Percentiles rank a stretch among this genome's conserved stretches.
These are phyloP conservation scores for Globomyces pollinis-pini DNA, from an alignment of 192 early-diverging fungal species.

Conservation along the genomic window DNA sequence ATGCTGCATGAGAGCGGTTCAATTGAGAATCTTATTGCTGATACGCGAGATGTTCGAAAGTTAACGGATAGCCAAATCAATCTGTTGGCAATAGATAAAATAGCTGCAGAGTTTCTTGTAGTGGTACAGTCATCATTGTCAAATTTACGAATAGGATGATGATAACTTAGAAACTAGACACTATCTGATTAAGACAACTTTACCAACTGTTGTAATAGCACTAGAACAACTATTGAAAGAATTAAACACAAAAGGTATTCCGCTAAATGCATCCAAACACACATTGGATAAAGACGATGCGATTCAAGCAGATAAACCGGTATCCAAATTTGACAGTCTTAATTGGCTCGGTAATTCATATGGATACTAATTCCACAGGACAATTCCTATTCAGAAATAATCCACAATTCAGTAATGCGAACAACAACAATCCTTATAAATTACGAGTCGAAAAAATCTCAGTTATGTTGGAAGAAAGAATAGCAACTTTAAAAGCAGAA, in stretches of 20 bases:
- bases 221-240: slow-evolving; percentile 35
- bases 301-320: slow-evolving; percentile 22
- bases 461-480: slow-evolving; percentile 25
- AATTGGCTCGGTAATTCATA: slow-evolving; percentile 46
- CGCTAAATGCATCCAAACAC: slow-evolving; percentile 5
- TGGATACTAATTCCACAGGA: slow-evolving; percentile 27
- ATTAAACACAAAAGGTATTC: background rate
- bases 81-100: no score
- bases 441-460: slow-evolving; percentile 24
- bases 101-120: no score
- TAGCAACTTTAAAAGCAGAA: slow-evolving; percentile 36
- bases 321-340: slow-evolving; percentile 32
- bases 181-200: slow-evolving; percentile 40
- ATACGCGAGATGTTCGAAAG: no score
- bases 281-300: background rate
- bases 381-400: slow-evolving; percentile 53
- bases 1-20: no score
- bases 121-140: no score
- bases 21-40: no score
- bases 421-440: slow-evolving; percentile 29
- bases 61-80: no score
- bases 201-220: slow-evolving; percentile 39
- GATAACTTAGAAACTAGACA: slow-evolving; percentile 31
- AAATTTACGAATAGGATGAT: no score
- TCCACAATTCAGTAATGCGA: slow-evolving; percentile 30